These are phyloP conservation scores for Rhizopus microsporus DNA, from an alignment of 371 early-diverging fungal species.

Conservation along the genomic window DNA sequence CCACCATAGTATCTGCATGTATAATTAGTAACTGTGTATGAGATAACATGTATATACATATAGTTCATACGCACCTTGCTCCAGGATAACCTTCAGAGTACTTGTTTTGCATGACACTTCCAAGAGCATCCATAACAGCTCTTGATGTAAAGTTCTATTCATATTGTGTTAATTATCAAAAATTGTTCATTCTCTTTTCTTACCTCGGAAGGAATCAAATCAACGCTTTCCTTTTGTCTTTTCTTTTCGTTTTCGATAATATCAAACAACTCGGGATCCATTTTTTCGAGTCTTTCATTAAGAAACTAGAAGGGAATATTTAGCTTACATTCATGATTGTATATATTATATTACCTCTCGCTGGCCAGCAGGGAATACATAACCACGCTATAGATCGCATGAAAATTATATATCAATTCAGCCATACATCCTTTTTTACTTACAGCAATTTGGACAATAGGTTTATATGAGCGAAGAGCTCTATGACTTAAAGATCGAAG, in stretches of 20 bases:
- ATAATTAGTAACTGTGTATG: background rate
- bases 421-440: slow-evolving; percentile 3
- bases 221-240: slow-evolving; percentile 93
- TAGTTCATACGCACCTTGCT: slow-evolving; percentile 62
- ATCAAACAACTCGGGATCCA: slow-evolving; percentile 93
- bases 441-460: slow-evolving; percentile 31
- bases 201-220: slow-evolving; percentile 97
- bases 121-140: slow-evolving; percentile 96
- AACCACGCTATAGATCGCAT: slow-evolving; percentile 44
- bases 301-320: slow-evolving; percentile 47
- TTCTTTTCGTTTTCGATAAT: slow-evolving; percentile 96
- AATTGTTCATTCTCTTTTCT: background rate
- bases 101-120: slow-evolving; percentile 99
- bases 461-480: slow-evolving; percentile 27
- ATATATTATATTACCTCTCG: slow-evolving; percentile 42
- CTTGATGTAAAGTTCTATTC: slow-evolving; percentile 96
- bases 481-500: slow-evolving; percentile 36
- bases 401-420: background rate
- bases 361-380: slow-evolving; percentile 67
- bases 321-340: background rate
- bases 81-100: slow-evolving; percentile 99
- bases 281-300: slow-evolving; percentile 66
- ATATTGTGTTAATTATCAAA: background rate
- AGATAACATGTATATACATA: background rate
- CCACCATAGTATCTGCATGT: slow-evolving; percentile 95